These are phyloP conservation scores for Candida glucosophila DNA, from an alignment of 1,139 yeast genomes.

Conservation along the genomic window DNA sequence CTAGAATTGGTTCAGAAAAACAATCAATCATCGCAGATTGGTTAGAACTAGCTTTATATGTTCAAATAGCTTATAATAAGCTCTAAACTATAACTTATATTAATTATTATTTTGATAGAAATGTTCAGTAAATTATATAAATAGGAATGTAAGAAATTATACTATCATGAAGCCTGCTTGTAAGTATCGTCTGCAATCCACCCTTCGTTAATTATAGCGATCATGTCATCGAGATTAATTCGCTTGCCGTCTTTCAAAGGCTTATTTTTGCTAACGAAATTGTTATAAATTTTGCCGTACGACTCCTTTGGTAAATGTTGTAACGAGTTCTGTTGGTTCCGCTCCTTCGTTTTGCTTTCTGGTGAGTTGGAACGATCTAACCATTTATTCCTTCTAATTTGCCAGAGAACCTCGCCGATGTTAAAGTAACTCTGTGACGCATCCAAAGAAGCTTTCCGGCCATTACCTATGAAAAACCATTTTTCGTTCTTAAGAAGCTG, in stretches of 20 bases:
- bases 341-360: constrained; percentile 8
- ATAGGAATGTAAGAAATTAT: constrained; percentile 7
- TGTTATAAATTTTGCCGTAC: constrained; percentile 47
- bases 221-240: constrained; percentile 51
- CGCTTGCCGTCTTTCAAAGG: constrained; percentile 40
- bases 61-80: constrained; percentile 2
- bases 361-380: constrained; percentile 10
- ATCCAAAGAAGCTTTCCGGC: constrained; percentile 7
- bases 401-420: constrained; percentile 52
- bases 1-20: constrained; percentile 11
- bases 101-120: not conserved
- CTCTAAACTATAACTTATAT: not conserved
- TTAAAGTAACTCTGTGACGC: too few relatives aligned
- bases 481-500: constrained; percentile 1
- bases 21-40: too few relatives aligned
- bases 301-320: constrained; percentile 37
- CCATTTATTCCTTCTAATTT: constrained; percentile 53
- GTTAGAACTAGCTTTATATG: too few relatives aligned
- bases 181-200: constrained; percentile 62
- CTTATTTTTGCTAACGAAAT: constrained; percentile 50
- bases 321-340: constrained; percentile 19
- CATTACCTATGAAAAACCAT: not conserved
- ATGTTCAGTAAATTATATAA: constrained; percentile 1
- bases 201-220: constrained; percentile 56
- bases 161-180: constrained; percentile 42